Evolutionary conservation across 106 monocot genomes (phyloP).

Genomic region (Hemerocallis citrina): DNA sequence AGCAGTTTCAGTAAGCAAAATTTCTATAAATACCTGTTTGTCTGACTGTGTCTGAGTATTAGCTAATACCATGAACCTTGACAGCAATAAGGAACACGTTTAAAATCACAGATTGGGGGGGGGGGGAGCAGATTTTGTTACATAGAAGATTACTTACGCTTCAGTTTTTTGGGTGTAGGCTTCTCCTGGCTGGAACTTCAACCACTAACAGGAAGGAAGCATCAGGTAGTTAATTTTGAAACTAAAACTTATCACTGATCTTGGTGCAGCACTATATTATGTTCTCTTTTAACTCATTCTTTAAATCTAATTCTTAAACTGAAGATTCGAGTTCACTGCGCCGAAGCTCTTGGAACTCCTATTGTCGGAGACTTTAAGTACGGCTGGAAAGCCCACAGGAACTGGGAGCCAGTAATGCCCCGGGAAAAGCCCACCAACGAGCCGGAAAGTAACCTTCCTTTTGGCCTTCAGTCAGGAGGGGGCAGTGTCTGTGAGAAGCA

Average conservation of each 20-base stretch:
- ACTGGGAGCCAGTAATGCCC: constrained; percentile 28
- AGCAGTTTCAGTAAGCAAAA: too few species aligned
- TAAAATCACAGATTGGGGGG: too few species aligned
- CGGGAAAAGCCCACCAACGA: background rate
- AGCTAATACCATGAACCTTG: too few species aligned
- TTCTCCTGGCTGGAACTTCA: constrained; percentile 81
- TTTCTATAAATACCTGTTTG: too few species aligned
- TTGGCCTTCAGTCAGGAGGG: constrained; percentile 37
- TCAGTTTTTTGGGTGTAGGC: constrained; percentile 36
- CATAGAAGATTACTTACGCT: too few species aligned
- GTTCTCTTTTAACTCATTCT: background rate
- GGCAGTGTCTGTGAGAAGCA: constrained; percentile 48
- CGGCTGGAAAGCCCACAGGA: constrained; percentile 58
- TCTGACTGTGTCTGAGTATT: too few species aligned
- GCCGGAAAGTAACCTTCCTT: constrained; percentile 34
- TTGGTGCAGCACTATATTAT: too few species aligned
- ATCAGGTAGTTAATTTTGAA: constrained; percentile 50
- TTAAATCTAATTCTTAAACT: background rate
- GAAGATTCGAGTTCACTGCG: constrained; percentile 91
- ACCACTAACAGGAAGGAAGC: constrained; percentile 91
- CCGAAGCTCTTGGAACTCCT: constrained; percentile 75
- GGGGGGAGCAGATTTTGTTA: too few species aligned
- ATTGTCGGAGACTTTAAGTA: constrained; percentile 94
- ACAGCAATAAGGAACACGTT: too few species aligned
- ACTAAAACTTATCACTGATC: too few species aligned